Percentiles rank a stretch among this genome's conserved stretches.
Conservation (phyloP, 257 asterid genomes). For the Solanum paucissectum region DNA sequence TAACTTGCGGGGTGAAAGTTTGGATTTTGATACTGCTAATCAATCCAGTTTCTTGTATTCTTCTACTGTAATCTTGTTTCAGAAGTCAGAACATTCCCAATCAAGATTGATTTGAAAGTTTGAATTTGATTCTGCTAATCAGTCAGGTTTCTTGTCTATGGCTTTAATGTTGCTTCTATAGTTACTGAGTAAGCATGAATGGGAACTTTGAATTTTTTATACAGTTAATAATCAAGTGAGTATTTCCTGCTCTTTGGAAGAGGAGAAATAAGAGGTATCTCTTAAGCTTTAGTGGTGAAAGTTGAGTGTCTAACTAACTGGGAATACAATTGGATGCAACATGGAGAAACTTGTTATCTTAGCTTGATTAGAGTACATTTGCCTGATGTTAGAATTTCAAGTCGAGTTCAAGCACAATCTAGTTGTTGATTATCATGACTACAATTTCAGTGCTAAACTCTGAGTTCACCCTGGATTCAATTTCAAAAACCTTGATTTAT, state of each 20-base stretch:
- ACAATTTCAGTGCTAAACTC: neutral
- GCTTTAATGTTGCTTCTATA: neutral
- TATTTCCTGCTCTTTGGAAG: neutral
- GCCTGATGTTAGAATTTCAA: neutral
- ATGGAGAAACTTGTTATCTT: neutral
- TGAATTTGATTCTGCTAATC: neutral
- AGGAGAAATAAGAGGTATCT: neutral
- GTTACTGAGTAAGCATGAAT: neutral
- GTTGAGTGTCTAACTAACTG: neutral
- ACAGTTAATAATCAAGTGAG: neutral
- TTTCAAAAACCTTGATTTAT: neutral
- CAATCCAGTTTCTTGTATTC: neutral
- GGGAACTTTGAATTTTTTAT: neutral
- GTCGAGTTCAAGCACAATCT: neutral
- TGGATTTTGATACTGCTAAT: neutral
- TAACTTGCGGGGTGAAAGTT: too few relatives aligned
- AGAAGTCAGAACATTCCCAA: neutral
- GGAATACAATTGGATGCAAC: neutral
- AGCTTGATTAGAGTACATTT: neutral
- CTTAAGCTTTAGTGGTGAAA: neutral
- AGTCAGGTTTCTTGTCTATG: neutral
- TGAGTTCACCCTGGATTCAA: neutral
- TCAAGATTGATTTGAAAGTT: neutral
- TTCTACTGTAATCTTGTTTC: too few relatives aligned
- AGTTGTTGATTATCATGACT: neutral